Evolutionary conservation across 129 eudicot species (phyloP).

Genomic region (Helichrysum umbraculigerum): DNA sequence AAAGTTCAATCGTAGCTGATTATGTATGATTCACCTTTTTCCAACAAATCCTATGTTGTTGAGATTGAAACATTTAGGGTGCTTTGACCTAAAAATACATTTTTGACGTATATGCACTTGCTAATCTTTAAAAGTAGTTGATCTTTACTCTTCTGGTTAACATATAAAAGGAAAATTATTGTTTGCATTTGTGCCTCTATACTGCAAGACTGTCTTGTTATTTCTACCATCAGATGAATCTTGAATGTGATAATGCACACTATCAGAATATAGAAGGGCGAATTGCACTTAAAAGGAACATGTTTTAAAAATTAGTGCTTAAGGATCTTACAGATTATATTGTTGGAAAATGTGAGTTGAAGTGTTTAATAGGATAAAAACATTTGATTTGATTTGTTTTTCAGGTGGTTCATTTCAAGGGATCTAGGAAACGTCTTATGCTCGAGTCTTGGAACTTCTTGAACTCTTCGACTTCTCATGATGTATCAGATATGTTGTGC

Average conservation of each 20-base stretch:
- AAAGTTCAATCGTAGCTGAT: neutral
- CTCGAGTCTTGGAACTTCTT: conserved; percentile 88
- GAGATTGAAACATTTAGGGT: conserved; percentile 10
- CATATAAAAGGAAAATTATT: no score
- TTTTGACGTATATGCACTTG: neutral
- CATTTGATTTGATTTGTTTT: conserved; percentile 4
- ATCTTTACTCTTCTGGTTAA: no score
- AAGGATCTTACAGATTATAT: neutral
- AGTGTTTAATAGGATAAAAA: neutral
- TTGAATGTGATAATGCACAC: no score
- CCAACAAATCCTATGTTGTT: neutral
- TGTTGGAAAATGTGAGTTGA: neutral
- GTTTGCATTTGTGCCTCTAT: no score
- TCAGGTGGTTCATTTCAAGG: conserved; percentile 89
- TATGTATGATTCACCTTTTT: neutral
- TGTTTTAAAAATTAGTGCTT: no score
- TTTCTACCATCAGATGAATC: no score
- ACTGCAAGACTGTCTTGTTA: no score
- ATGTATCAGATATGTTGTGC: conserved; percentile 76
- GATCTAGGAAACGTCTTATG: conserved; percentile 87
- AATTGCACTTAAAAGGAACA: neutral
- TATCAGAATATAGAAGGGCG: neutral
- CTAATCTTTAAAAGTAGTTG: neutral
- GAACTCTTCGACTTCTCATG: conserved; percentile 50
- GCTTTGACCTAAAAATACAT: neutral